These are phyloP conservation scores for Macrophomina tecta DNA, from an alignment of 2,329 filamentous ascomycete genomes.

Conservation along the genomic window DNA sequence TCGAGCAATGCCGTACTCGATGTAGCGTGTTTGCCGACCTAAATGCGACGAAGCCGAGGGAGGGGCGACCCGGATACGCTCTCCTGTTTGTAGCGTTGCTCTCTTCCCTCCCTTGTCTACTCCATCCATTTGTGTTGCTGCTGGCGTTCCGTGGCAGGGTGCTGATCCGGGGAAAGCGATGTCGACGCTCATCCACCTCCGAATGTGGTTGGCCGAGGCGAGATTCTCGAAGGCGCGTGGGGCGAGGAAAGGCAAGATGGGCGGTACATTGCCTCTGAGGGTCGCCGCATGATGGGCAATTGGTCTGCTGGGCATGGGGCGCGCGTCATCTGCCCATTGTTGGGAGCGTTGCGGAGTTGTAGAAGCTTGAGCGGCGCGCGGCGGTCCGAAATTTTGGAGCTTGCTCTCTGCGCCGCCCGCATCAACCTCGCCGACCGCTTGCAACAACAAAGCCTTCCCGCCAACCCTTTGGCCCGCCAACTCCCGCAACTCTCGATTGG, in stretches of 20 bases:
- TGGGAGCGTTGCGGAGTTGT: background rate
- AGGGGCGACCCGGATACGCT: no score
- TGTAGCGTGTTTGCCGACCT: background rate
- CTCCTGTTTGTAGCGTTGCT: background rate
- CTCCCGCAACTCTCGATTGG: background rate
- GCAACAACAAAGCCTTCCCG: background rate
- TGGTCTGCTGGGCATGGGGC: conserved; percentile 18
- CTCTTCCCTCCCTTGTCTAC: background rate
- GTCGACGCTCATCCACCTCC: conserved; percentile 18
- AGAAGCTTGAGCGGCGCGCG: conserved; percentile 13
- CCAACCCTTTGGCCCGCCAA: background rate
- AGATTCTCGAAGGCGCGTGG: conserved; percentile 42
- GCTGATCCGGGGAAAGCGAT: background rate
- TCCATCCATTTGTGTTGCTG: background rate
- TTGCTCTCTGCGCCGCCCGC: conserved; percentile 19
- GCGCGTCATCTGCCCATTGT: conserved; percentile 19
- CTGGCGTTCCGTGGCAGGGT: background rate
- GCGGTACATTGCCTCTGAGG: conserved; percentile 27
- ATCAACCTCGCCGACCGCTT: background rate
- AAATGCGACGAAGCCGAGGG: background rate
- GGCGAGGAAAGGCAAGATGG: conserved; percentile 48
- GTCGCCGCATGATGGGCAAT: conserved; percentile 21
- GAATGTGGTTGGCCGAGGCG: conserved; percentile 17
- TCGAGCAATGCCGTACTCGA: background rate
- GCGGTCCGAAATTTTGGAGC: conserved; percentile 28